These are phyloP conservation scores for Colletotrichum trifolii DNA, from an alignment of 2,329 filamentous ascomycete species.

Conservation along the genomic window DNA sequence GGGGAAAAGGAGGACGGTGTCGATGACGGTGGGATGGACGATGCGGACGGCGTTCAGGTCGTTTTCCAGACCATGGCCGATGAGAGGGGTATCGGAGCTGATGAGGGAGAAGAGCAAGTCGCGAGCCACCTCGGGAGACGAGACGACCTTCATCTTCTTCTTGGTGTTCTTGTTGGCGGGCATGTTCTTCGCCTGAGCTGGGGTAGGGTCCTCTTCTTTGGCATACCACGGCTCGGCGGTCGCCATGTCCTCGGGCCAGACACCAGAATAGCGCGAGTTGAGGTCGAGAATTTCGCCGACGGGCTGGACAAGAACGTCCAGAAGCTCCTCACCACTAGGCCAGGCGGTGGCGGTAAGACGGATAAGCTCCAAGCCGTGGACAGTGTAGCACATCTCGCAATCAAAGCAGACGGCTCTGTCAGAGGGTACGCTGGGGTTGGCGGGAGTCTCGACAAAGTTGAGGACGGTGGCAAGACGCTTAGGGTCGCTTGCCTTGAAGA, in stretches of 20 bases:
- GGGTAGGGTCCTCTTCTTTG: constrained; percentile 39
- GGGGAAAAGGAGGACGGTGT: constrained; percentile 87
- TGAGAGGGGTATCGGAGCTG: constrained; percentile 80
- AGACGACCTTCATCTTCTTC: constrained; percentile 75
- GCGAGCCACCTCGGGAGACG: constrained; percentile 79
- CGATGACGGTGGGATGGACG: constrained; percentile 85
- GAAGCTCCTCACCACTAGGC: constrained; percentile 78
- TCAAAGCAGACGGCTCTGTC: constrained; percentile 84
- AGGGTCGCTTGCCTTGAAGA: constrained; percentile 84
- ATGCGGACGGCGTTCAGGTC: constrained; percentile 89
- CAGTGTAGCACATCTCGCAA: constrained; percentile 98
- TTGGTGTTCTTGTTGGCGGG: constrained; percentile 39
- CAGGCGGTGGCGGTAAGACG: constrained; percentile 90
- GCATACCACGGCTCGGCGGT: constrained; percentile 69
- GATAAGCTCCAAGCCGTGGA: constrained; percentile 86
- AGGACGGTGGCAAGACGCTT: constrained; percentile 82
- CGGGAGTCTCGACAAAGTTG: constrained; percentile 83
- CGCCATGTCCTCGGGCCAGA: constrained; percentile 80
- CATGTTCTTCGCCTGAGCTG: constrained; percentile 39
- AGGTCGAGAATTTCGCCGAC: constrained; percentile 87
- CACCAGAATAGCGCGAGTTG: constrained; percentile 92
- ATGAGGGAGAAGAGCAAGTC: constrained; percentile 81
- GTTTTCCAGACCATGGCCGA: constrained; percentile 95
- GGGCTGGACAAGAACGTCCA: constrained; percentile 88
- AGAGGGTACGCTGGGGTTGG: constrained; percentile 62